phyloP scores from a whole-genome alignment of 2,329 filamentous ascomycete species.

The Colletotrichum sp. region DNA sequence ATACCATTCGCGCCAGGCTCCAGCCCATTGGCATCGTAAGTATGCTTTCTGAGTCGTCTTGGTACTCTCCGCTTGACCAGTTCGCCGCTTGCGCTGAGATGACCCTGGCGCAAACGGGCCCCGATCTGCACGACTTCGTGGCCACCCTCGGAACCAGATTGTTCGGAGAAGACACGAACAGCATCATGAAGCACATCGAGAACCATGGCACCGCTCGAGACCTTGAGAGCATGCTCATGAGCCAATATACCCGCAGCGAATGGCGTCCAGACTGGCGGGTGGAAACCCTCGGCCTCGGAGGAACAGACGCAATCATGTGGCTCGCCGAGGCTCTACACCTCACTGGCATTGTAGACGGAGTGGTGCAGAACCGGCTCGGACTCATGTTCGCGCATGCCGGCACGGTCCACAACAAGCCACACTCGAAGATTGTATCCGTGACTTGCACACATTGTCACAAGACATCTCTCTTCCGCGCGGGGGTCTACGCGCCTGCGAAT shows the following conservation, averaged over 20 bases:
- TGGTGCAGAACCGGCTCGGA: not conserved
- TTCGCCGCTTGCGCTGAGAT: too few species aligned
- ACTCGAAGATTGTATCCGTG: not conserved
- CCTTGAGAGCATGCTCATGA: too few species aligned
- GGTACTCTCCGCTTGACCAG: too few species aligned
- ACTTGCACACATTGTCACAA: not conserved
- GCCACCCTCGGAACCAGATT: too few species aligned
- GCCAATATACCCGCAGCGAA: not conserved
- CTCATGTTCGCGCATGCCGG: not conserved
- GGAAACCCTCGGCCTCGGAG: not conserved
- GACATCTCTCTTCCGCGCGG: not conserved
- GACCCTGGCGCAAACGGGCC: too few species aligned
- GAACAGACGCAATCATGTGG: not conserved
- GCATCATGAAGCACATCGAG: too few species aligned
- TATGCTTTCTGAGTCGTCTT: too few species aligned
- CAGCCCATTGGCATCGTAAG: fast-evolving
- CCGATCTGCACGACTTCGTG: too few species aligned
- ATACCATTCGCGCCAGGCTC: too few species aligned
- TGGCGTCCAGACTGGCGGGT: not conserved
- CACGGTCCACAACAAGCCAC: not conserved
- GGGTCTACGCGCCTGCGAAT: not conserved
- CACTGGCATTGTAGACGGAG: fast-evolving
- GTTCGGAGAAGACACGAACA: too few species aligned
- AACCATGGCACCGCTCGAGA: too few species aligned
- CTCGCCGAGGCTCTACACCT: not conserved